Evolutionary conservation across 2,329 filamentous ascomycete species (phyloP), one percentile per base, ranked within the genome.

Genomic region (Cercospora sp.): DNA sequence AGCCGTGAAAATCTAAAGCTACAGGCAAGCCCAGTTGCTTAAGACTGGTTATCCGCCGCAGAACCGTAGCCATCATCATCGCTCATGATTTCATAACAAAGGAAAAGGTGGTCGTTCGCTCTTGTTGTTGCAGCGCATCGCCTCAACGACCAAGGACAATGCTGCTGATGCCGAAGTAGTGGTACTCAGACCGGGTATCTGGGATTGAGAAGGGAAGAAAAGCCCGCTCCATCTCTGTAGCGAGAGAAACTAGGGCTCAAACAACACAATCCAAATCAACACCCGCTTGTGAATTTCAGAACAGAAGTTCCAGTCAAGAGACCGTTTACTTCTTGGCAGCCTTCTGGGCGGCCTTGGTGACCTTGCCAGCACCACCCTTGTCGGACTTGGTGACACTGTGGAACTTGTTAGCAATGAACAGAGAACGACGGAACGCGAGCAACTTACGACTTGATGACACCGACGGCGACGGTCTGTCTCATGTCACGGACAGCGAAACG

Each of bases 401-500:
- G 60, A 43, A 40, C 61, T 13, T 53, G 49, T 61, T 55, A 51
- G 57, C 18, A 10, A 34, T 18, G 21, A n/a, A 10, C 26, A 28
- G 8, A 3, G 32, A 65, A 24, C 13, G 12, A 13, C 6, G 32
- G 51, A 8, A 28, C 12, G 53, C 18, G 12, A 45, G 26, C 5
- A 18, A 65, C 53, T 60, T 61, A 51, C 24, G 64, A 60, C 66
- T 71, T 72, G 68, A 71, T 82, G 62, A 72, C 70, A 67, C 69
- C 69, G 45, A 72, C 64, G 28, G 67, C 92, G 77, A 95, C 91
- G 84, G 91, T 94, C 83, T 91, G 75, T 77, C 79, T 79, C 94
- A 97, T 97, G 87, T 97, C 94, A 91, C 94, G 94, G 89, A 99
- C 95, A 84, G 95, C 95, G 90, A 99, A 99, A 91, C 95, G 94